Evolutionary conservation across 208 protist species (phyloP), one percentile per base, ranked within the genome.

Genomic region (Trypanosoma brucei): DNA sequence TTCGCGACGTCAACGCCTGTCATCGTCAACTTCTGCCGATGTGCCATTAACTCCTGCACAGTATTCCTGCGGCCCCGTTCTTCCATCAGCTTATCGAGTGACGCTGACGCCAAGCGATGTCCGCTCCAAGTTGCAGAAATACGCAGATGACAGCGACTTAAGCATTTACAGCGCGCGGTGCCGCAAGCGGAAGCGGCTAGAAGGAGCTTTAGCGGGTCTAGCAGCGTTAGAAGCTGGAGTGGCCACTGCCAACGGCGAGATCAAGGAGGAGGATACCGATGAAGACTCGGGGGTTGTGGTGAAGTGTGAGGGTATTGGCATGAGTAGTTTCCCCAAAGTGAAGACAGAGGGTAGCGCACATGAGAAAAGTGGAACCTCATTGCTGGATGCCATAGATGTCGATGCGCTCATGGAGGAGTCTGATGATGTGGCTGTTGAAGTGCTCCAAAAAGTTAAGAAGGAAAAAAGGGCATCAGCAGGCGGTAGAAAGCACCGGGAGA

Each of bases 321-420:
- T 6, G n/a, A 55, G 55, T 55, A 67, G 42, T 31, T 31, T 36
- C 44, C 14, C 42, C 42, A 35, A 69, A 44, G 31, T 22, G 22
- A 22, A 22, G 22, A 22, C 22, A 22, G 22, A 22, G 22, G 22
- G 22, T 22, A 22, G 22, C 22, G 22, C 22, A 22, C 22, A 22
- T 22, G 22, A 56, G 31, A 37, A 49, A 46, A 59, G 44, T 38
- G 62, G 54, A 14, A 1, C 39, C 36, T 59, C 36, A 42, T 36
- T 50, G 14, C 35, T 48, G n/a, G 62, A 67, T 30, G 76, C 86
- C 8, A 89, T 92, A 57, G 86, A 92, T 62, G 81, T 92, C 9
- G 86, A 92, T 61, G 77, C 76, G 30, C 58, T 89, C 30, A 92
- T 92, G 86, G 82, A 92, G 53, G 71, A 73, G 8, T 65, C 77